Conservation (phyloP, 805 yeast species). For the Komagataella pseudopastoris region DNA sequence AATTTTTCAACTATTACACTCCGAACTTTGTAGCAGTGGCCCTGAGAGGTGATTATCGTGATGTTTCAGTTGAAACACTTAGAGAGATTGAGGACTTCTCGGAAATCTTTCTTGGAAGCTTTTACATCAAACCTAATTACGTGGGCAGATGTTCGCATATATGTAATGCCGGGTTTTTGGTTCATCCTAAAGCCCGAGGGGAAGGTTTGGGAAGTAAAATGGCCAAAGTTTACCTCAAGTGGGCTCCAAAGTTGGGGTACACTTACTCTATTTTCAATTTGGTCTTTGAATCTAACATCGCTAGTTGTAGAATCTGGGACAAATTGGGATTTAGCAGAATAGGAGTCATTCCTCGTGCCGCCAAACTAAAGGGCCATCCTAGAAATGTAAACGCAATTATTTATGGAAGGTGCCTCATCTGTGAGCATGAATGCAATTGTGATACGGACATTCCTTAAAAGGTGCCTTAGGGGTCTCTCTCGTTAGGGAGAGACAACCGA, state of each 20-base stretch:
- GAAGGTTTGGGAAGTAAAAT: slow-evolving; percentile 47
- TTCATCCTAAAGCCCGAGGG: slow-evolving; percentile 46
- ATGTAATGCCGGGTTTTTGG: slow-evolving; percentile 82
- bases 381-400: slow-evolving; percentile 65
- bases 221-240: slow-evolving; percentile 50
- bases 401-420: slow-evolving; percentile 49
- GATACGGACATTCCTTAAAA: background rate
- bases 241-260: slow-evolving; percentile 75
- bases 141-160: slow-evolving; percentile 74
- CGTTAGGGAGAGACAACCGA: background rate
- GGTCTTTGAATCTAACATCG: slow-evolving; percentile 71
- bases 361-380: slow-evolving; percentile 47
- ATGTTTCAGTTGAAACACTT: slow-evolving; percentile 6
- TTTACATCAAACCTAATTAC: slow-evolving; percentile 79
- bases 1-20: slow-evolving; percentile 56
- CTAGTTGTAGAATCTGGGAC: slow-evolving; percentile 75
- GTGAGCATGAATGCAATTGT: background rate
- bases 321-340: slow-evolving; percentile 65
- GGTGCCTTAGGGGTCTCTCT: background rate
- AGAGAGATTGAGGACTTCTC: slow-evolving; percentile 27
- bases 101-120: slow-evolving; percentile 48
- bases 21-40: slow-evolving; percentile 51
- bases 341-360: slow-evolving; percentile 68
- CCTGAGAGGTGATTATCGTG: slow-evolving; percentile 23
- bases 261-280: slow-evolving; percentile 76